These are phyloP conservation scores for Phaffia australis DNA, from an alignment of 768 basidiomycete genomes.

Conservation along the genomic window DNA sequence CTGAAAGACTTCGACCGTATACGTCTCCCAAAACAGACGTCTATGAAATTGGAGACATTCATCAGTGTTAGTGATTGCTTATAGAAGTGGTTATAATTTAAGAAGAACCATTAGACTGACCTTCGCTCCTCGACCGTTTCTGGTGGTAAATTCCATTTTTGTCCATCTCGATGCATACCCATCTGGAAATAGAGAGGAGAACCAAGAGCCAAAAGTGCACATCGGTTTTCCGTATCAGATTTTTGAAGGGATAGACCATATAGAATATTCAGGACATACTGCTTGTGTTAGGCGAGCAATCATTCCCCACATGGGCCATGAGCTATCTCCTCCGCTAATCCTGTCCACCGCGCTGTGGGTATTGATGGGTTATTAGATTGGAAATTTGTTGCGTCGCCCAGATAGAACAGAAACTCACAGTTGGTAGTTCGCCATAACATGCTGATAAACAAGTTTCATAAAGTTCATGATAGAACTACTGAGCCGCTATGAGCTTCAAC, in stretches of 20 bases:
- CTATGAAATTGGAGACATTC: background rate
- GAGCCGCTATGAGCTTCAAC: too few relatives aligned
- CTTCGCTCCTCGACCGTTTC: conserved; percentile 7
- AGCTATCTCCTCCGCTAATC: background rate
- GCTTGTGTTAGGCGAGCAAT: background rate
- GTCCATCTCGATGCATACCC: conserved; percentile 15
- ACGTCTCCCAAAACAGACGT: conserved; percentile 9
- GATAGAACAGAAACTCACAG: background rate
- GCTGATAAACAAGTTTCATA: background rate
- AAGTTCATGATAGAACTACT: too few relatives aligned
- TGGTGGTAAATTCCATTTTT: conserved; percentile 7
- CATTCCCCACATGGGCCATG: conserved; percentile 3
- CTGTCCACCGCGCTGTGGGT: conserved; percentile 2
- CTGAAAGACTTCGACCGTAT: too few relatives aligned
- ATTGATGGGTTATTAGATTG: background rate
- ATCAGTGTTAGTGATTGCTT: too few relatives aligned
- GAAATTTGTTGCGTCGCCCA: background rate
- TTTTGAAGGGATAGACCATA: too few relatives aligned
- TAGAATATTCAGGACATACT: too few relatives aligned
- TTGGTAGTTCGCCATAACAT: conserved; percentile 13
- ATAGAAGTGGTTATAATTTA: background rate
- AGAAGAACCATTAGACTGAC: background rate
- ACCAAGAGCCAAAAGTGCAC: too few relatives aligned
- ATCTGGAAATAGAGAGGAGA: background rate
- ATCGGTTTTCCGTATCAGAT: too few relatives aligned